Percentiles rank a stretch among this genome's conserved stretches.
Evolutionary conservation across 140 eudicot genomes (phyloP).

Genomic region (Ambrosia hybrid): DNA sequence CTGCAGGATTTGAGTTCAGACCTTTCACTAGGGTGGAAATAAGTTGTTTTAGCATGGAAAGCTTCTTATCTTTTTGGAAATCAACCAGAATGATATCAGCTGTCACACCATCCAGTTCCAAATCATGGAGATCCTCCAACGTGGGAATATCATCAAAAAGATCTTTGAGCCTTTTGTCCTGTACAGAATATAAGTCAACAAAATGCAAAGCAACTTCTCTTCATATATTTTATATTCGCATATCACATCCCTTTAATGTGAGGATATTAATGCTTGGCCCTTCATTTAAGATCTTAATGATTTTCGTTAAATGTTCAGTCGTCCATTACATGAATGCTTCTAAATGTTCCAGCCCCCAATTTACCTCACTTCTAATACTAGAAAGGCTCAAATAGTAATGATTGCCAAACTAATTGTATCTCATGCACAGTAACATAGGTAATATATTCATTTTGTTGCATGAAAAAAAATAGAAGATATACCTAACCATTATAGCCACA

Average conservation of each 20-base stretch:
- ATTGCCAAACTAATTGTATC: background rate
- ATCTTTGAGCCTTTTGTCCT: slow-evolving; percentile 88
- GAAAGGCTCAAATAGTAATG: background rate
- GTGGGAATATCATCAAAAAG: slow-evolving; percentile 77
- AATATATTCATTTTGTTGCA: background rate
- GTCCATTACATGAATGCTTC: background rate
- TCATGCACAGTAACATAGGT: background rate
- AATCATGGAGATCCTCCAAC: slow-evolving; percentile 70
- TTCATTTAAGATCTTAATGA: background rate
- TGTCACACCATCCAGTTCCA: slow-evolving; percentile 75
- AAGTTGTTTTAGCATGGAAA: slow-evolving; percentile 86
- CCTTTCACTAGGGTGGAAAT: slow-evolving; percentile 72
- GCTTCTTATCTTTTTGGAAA: slow-evolving; percentile 79
- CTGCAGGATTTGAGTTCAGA: slow-evolving; percentile 78
- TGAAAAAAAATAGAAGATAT: background rate
- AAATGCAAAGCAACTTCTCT: background rate
- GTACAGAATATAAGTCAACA: slow-evolving; percentile 28
- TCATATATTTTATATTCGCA: background rate
- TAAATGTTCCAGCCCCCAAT: background rate
- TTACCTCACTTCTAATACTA: background rate
- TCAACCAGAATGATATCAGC: slow-evolving; percentile 91
- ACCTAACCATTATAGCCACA: background rate
- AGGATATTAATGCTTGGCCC: background rate
- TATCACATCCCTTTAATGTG: background rate
- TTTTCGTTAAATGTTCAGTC: background rate